These are phyloP conservation scores for Agrocybe praecox DNA, from an alignment of 768 basidiomycete genomes.

Conservation along the genomic window DNA sequence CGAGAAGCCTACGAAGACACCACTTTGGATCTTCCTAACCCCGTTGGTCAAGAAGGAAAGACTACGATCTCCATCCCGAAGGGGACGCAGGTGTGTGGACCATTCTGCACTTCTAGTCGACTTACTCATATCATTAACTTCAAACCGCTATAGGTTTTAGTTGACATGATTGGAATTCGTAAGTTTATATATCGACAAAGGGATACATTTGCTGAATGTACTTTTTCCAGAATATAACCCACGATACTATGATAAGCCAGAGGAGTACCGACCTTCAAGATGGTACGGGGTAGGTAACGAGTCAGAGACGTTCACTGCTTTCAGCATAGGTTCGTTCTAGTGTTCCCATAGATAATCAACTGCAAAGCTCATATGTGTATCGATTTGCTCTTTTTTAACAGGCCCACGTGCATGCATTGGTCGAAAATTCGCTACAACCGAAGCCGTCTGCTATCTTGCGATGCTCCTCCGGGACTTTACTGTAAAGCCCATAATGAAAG, in stretches of 20 bases:
- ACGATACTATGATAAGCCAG: conserved; percentile 49
- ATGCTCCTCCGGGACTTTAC: conserved; percentile 52
- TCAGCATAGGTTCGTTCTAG: conserved; percentile 43
- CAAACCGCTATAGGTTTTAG: conserved; percentile 27
- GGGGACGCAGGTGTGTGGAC: conserved; percentile 33
- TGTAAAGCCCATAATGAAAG: conserved; percentile 42
- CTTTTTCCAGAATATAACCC: conserved; percentile 47
- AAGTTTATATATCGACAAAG: conserved; percentile 19
- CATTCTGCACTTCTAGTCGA: too few relatives aligned
- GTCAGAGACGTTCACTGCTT: conserved; percentile 46
- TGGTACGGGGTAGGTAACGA: conserved; percentile 47
- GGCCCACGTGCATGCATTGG: conserved; percentile 48
- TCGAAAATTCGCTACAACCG: conserved; percentile 52
- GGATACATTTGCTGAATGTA: background rate
- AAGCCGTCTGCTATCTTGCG: conserved; percentile 53
- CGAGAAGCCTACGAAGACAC: conserved; percentile 47
- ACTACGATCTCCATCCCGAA: conserved; percentile 38
- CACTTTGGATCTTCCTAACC: conserved; percentile 40
- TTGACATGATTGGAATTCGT: conserved; percentile 55
- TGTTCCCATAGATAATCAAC: too few relatives aligned
- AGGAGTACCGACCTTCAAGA: conserved; percentile 50
- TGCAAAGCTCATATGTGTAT: too few relatives aligned
- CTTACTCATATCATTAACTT: too few relatives aligned
- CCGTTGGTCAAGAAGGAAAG: conserved; percentile 39
- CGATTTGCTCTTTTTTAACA: too few relatives aligned